Percentiles rank a stretch among this genome's conserved stretches.
Evolutionary conservation across 805 yeast genomes (phyloP).

Genomic region (Priceomyces castillae): DNA sequence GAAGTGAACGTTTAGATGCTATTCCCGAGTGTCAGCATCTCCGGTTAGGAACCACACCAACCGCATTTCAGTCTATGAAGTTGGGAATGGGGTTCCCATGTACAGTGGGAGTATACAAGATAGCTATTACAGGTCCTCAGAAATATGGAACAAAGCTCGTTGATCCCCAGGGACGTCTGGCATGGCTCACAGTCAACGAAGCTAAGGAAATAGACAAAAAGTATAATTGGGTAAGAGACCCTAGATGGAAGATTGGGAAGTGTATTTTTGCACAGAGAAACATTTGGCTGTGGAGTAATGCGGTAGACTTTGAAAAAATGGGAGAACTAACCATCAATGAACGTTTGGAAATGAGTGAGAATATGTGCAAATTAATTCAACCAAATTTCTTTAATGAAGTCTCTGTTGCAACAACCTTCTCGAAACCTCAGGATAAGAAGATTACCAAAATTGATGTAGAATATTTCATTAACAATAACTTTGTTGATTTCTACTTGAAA

Average conservation of each 20-base stretch:
- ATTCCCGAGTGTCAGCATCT: constrained; percentile 65
- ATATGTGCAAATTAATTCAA: constrained; percentile 22
- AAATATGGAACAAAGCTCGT: constrained; percentile 54
- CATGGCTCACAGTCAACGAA: constrained; percentile 62
- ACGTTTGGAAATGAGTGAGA: constrained; percentile 17
- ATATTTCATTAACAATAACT: constrained; percentile 62
- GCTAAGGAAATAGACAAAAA: constrained; percentile 46
- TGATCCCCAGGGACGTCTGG: constrained; percentile 64
- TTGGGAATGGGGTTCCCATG: constrained; percentile 77
- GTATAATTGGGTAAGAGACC: constrained; percentile 68
- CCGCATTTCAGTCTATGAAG: constrained; percentile 67
- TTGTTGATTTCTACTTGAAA: constrained; percentile 56
- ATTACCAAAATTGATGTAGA: constrained; percentile 38
- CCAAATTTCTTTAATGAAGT: constrained; percentile 35
- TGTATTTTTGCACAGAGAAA: constrained; percentile 82
- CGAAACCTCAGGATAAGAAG: constrained; percentile 13
- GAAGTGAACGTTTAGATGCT: constrained; percentile 50
- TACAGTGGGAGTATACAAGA: constrained; percentile 65
- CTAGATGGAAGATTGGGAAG: constrained; percentile 65
- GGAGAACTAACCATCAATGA: constrained; percentile 26
- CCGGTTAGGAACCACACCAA: constrained; percentile 78
- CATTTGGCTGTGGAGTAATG: constrained; percentile 59
- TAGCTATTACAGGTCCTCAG: constrained; percentile 74
- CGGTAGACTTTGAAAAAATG: constrained; percentile 20
- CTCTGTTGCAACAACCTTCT: constrained; percentile 32